These are phyloP conservation scores for Anthostomella pinea DNA, from an alignment of 2,329 filamentous ascomycete genomes.

Conservation along the genomic window DNA sequence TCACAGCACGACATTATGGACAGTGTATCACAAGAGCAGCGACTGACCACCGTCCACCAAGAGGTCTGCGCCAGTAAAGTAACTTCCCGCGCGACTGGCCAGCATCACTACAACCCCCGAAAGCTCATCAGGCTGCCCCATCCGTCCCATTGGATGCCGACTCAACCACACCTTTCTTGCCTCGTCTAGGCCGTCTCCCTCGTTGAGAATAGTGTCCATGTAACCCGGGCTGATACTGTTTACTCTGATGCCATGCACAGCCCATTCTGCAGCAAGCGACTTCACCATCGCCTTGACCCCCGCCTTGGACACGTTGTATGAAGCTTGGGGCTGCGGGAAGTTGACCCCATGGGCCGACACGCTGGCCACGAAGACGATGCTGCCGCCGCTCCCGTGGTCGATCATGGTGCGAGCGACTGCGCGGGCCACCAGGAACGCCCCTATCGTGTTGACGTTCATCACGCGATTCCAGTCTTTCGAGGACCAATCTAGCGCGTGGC, in stretches of 20 bases:
- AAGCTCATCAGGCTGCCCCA: slow-evolving; percentile 62
- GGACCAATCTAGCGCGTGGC: slow-evolving; percentile 58
- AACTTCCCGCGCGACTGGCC: slow-evolving; percentile 58
- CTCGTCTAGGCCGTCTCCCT: slow-evolving; percentile 55
- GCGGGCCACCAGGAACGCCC: slow-evolving; percentile 67
- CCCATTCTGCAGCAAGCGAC: slow-evolving; percentile 72
- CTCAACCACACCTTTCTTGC: slow-evolving; percentile 54
- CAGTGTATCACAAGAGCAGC: slow-evolving; percentile 25
- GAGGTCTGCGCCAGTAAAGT: slow-evolving; percentile 67
- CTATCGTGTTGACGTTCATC: slow-evolving; percentile 70
- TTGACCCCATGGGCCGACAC: slow-evolving; percentile 69
- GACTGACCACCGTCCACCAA: slow-evolving; percentile 58
- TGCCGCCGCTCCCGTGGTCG: slow-evolving; percentile 47
- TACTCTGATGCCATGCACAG: slow-evolving; percentile 64
- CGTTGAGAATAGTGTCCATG: slow-evolving; percentile 74
- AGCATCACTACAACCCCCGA: slow-evolving; percentile 61
- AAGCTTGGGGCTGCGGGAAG: slow-evolving; percentile 67
- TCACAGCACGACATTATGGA: too few relatives aligned
- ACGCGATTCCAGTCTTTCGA: slow-evolving; percentile 59
- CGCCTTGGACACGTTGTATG: slow-evolving; percentile 72
- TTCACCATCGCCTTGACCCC: slow-evolving; percentile 61
- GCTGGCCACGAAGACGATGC: slow-evolving; percentile 64
- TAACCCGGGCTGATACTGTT: slow-evolving; percentile 73
- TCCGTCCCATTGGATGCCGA: slow-evolving; percentile 61
- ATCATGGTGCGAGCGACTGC: slow-evolving; percentile 57